phyloP scores from a whole-genome alignment of 192 early-diverging fungal species.

The Pilaira anomala region DNA sequence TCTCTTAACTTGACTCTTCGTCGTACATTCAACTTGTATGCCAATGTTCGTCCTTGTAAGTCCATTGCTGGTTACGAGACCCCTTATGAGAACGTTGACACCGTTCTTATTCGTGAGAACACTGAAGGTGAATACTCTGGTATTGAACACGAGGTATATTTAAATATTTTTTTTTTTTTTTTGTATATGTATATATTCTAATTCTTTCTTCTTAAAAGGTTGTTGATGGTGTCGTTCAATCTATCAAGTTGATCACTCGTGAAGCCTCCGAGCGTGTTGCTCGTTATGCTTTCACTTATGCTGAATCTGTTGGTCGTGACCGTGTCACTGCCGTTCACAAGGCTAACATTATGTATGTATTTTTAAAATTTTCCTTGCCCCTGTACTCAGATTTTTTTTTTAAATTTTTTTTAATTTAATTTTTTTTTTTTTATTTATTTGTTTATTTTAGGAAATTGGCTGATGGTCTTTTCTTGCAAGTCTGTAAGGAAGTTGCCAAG shows the following conservation, averaged over 20 bases:
- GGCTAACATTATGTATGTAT: conserved; percentile 80
- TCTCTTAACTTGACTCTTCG: conserved; percentile 84
- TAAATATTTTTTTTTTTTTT: too few relatives aligned
- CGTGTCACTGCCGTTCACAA: conserved; percentile 98
- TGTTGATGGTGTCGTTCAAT: conserved; percentile 94
- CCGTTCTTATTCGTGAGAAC: conserved; percentile 98
- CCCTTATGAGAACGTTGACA: conserved; percentile 92
- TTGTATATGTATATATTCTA: neutral
- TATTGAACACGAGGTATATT: conserved; percentile 78
- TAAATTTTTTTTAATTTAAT: neutral
- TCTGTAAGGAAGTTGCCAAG: conserved; percentile 82
- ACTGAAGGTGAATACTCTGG: conserved; percentile 99
- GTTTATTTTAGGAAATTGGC: conserved; percentile 69
- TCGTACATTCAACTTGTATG: conserved; percentile 96
- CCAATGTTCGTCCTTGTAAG: conserved; percentile 96
- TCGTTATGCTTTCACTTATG: conserved; percentile 93
- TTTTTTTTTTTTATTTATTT: neutral
- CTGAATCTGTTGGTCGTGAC: conserved; percentile 81
- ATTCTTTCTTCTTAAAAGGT: conserved; percentile 39
- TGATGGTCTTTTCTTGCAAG: conserved; percentile 93
- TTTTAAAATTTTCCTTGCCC: neutral
- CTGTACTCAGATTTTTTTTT: neutral
- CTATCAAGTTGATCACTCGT: conserved; percentile 97
- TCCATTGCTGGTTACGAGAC: conserved; percentile 94
- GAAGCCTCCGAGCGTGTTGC: conserved; percentile 87